Evolutionary conservation across 192 early-diverging fungal genomes (phyloP), one percentile per base, ranked within the genome.

Genomic region (Backusella psychrophila): DNA sequence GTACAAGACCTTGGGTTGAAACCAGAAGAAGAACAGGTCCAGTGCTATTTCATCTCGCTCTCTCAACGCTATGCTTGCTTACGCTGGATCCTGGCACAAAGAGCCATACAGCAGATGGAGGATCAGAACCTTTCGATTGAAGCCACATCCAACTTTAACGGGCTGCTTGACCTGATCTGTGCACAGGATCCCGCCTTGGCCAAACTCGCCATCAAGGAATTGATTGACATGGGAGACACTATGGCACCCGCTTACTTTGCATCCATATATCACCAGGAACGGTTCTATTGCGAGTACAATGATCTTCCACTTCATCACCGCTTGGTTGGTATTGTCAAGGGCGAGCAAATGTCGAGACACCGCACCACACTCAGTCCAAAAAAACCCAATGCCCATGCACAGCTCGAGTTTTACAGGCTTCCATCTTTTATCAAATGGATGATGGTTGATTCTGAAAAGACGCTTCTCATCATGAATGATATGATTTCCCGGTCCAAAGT

Each of bases 91-190:
- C 41, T 82, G 21, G 49, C 71, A 2, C 74, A 75, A 41, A 29
- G 81, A 29, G 69, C 77, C 7, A 49, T 65, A 12, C 81, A 82
- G 23, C 81, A 82, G 38, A 38, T 34, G 14, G 75, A 69, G 14
- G 81, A 82, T n/a, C 67, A 70, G 39, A 75, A 82, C 31, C 78
- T 73, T 29, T 73, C 77, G 1, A 76, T 82, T 26, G 73, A 71
- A 49, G 66, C 77, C 12, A 76, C 74, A 9, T 73, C 69, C 19
- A 82, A 82, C 46, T 82, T 65, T 36, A 82, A 82, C 73, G 77
- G 81, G 8, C 53, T 80, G 19, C 38, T 82, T 5, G 71, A 73
- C n/a, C 56, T 76, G 11, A 44, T 81, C 12, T 52, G 71, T 12
- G 29, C 42, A 4, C 69, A 73, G 0, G 31, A 75, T 1, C 35